phyloP scores from a whole-genome alignment of 495 filamentous ascomycete genomes.

The Astrocystis sublimbata region DNA sequence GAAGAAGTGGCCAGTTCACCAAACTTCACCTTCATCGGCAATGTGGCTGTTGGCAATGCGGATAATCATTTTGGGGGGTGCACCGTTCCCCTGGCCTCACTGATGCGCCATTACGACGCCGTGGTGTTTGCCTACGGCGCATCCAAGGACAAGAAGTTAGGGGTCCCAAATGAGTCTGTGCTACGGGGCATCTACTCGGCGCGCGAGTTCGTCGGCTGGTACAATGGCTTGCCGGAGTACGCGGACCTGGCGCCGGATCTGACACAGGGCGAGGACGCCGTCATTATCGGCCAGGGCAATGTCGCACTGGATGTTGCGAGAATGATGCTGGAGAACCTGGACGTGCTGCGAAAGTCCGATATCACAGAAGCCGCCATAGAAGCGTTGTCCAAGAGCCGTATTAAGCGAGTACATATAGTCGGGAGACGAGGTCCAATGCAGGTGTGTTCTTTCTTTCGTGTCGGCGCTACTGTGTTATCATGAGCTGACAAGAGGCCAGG shows the following conservation, averaged over 20 bases:
- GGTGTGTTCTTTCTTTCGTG: slow-evolving; percentile 41
- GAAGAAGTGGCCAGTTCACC: slow-evolving; percentile 78
- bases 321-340: slow-evolving; percentile 74
- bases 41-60: slow-evolving; percentile 71
- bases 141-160: slow-evolving; percentile 73
- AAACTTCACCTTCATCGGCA: slow-evolving; percentile 89
- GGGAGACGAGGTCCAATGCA: slow-evolving; percentile 88
- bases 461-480: background rate
- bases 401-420: slow-evolving; percentile 80
- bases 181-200: slow-evolving; percentile 80
- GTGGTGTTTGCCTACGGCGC: slow-evolving; percentile 93
- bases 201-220: slow-evolving; percentile 96
- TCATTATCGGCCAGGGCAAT: slow-evolving; percentile 93
- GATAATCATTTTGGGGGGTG: slow-evolving; percentile 40
- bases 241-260: slow-evolving; percentile 75
- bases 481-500: slow-evolving; percentile 44
- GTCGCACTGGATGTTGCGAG: slow-evolving; percentile 92
- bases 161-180: slow-evolving; percentile 75
- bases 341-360: slow-evolving; percentile 76
- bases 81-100: slow-evolving; percentile 64
- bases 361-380: slow-evolving; percentile 83
- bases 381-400: slow-evolving; percentile 65
- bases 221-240: slow-evolving; percentile 90
- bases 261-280: slow-evolving; percentile 74
- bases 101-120: slow-evolving; percentile 86